phyloP scores from a whole-genome alignment of 2,329 filamentous ascomycete genomes.

The Cladophialophora psammophila region DNA sequence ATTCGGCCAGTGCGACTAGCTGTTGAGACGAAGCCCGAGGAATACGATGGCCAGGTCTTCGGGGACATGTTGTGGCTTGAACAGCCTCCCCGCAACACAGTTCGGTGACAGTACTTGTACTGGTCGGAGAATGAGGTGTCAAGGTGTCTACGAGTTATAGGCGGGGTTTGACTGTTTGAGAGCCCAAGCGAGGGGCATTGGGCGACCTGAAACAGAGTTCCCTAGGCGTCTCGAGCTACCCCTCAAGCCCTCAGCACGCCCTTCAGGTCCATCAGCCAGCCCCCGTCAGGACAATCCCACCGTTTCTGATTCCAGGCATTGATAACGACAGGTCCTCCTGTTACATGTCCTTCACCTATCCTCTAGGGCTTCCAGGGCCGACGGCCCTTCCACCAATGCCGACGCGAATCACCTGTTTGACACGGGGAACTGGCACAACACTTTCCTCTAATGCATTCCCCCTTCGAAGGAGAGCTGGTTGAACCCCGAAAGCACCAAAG shows the following conservation, averaged over 20 bases:
- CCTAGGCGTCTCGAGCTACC: slow-evolving; percentile 15
- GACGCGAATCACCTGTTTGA: neutral
- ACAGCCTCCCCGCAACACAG: neutral
- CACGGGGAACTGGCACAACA: neutral
- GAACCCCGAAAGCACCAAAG: neutral
- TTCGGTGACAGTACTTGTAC: no score
- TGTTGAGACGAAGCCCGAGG: slow-evolving; percentile 1
- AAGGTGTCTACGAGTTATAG: slow-evolving; percentile 13
- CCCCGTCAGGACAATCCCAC: neutral
- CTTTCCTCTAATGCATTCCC: neutral
- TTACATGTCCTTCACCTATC: neutral
- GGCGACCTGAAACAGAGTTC: slow-evolving; percentile 13
- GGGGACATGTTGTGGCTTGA: neutral
- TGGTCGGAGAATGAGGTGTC: no score
- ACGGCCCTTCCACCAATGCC: slow-evolving; percentile 17
- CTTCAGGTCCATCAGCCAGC: slow-evolving; percentile 15
- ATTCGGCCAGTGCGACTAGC: neutral
- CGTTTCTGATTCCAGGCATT: slow-evolving; percentile 12
- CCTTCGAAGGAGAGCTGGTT: neutral
- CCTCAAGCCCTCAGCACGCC: slow-evolving; percentile 18
- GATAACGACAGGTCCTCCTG: slow-evolving; percentile 1
- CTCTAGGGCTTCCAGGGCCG: slow-evolving; percentile 11
- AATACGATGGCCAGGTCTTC: neutral
- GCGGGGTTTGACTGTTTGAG: slow-evolving; percentile 5
- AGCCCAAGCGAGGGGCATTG: slow-evolving; percentile 5